phyloP scores from a whole-genome alignment of 192 early-diverging fungal genomes.

The Phycomyces blakesleeanus region DNA sequence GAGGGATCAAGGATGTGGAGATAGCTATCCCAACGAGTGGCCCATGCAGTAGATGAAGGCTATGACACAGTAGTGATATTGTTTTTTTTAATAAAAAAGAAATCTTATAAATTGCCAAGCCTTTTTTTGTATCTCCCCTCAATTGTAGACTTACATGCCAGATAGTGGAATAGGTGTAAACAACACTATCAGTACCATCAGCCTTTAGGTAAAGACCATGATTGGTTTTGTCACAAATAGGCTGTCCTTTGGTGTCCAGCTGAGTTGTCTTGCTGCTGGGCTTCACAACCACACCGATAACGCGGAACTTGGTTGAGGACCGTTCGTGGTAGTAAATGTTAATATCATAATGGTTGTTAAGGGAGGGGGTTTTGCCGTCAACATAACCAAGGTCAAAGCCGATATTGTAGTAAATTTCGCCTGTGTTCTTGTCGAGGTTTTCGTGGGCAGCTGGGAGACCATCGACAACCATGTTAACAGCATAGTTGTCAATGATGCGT shows the following conservation, averaged over 20 bases:
- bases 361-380: slow-evolving; percentile 25
- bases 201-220: slow-evolving; percentile 47
- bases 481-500: slow-evolving; percentile 74
- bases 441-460: slow-evolving; percentile 79
- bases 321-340: slow-evolving; percentile 77
- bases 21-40: slow-evolving; percentile 87
- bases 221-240: slow-evolving; percentile 29
- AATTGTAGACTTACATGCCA: slow-evolving; percentile 47
- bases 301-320: slow-evolving; percentile 58
- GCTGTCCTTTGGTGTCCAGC: slow-evolving; percentile 12
- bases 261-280: slow-evolving; percentile 60
- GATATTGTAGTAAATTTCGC: slow-evolving; percentile 58
- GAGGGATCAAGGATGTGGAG: slow-evolving; percentile 82
- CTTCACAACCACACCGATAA: slow-evolving; percentile 82
- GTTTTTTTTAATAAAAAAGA: not conserved
- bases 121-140: not conserved
- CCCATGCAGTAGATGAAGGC: slow-evolving; percentile 61
- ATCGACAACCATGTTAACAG: slow-evolving; percentile 85
- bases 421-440: slow-evolving; percentile 49
- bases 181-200: slow-evolving; percentile 43
- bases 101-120: not conserved
- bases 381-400: slow-evolving; percentile 76
- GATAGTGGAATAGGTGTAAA: slow-evolving; percentile 61
- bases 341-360: slow-evolving; percentile 91
- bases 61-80: slow-evolving; percentile 14